Evolutionary conservation across 768 basidiomycete species (phyloP).

Genomic region (Lyophyllum shimeji): DNA sequence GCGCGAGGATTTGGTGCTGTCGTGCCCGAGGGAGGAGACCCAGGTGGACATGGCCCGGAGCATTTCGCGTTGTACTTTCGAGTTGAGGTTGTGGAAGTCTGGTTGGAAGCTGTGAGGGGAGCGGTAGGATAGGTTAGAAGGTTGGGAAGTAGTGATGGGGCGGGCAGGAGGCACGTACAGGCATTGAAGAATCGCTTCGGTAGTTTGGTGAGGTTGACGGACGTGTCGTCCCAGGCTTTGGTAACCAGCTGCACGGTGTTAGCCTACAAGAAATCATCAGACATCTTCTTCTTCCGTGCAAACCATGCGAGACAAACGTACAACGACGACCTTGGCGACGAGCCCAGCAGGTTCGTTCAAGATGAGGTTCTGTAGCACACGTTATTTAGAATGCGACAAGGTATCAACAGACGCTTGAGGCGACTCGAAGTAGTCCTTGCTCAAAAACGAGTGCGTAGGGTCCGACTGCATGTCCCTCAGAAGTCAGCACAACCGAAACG

Average conservation of each 20-base stretch:
- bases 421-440: slow-evolving; percentile 81
- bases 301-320: slow-evolving; percentile 29
- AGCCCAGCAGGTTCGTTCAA: slow-evolving; percentile 83
- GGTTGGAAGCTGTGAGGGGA: slow-evolving; percentile 68
- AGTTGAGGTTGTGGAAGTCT: slow-evolving; percentile 67
- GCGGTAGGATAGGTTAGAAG: not conserved
- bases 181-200: slow-evolving; percentile 66
- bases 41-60: slow-evolving; percentile 63
- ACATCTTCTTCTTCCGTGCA: too few relatives aligned
- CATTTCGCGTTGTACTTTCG: slow-evolving; percentile 76
- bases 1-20: slow-evolving; percentile 48
- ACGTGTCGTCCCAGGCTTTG: slow-evolving; percentile 80
- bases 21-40: slow-evolving; percentile 52
- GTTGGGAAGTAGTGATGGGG: not conserved
- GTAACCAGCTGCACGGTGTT: slow-evolving; percentile 68
- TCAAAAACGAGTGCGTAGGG: slow-evolving; percentile 86
- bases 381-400: not conserved
- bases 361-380: slow-evolving; percentile 57
- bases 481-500: slow-evolving; percentile 4
- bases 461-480: slow-evolving; percentile 55
- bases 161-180: slow-evolving; percentile 41
- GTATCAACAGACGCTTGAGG: too few relatives aligned
- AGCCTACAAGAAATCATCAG: slow-evolving; percentile 31
- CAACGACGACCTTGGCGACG: slow-evolving; percentile 68
- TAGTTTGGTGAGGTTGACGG: slow-evolving; percentile 54